Percentiles rank a stretch among this genome's conserved stretches.
These are phyloP conservation scores for Kondoa subrosea DNA, from an alignment of 768 basidiomycete species.

Conservation along the genomic window DNA sequence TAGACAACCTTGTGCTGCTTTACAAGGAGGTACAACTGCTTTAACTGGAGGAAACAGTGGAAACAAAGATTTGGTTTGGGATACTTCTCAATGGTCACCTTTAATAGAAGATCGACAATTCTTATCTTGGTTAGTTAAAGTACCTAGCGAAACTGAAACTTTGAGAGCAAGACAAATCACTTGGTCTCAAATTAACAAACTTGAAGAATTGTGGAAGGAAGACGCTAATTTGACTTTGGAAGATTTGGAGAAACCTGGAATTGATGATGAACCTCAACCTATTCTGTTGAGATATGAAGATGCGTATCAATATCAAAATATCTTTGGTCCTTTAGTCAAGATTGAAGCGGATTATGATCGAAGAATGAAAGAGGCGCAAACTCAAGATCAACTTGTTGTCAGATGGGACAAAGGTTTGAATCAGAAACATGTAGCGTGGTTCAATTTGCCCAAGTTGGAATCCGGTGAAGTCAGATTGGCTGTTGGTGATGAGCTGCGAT, in stretches of 20 bases:
- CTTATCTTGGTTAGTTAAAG: conserved; percentile 97
- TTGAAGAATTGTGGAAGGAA: conserved; percentile 98
- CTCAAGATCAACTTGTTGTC: conserved; percentile 87
- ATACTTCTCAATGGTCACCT: conserved; percentile 90
- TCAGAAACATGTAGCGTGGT: conserved; percentile 99
- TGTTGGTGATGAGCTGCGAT: conserved; percentile 81
- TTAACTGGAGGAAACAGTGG: conserved; percentile 15
- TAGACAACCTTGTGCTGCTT: conserved; percentile 92
- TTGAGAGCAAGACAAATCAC: conserved; percentile 91
- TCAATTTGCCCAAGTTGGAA: conserved; percentile 85
- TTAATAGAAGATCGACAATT: conserved; percentile 97
- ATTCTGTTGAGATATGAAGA: conserved; percentile 80
- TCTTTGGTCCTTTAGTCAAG: conserved; percentile 96
- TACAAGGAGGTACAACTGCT: conserved; percentile 32
- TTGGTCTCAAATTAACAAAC: conserved; percentile 86
- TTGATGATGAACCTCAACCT: conserved; percentile 92
- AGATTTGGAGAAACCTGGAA: conserved; percentile 90
- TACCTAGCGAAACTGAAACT: conserved; percentile 89
- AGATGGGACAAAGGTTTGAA: conserved; percentile 97
- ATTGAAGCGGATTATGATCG: conserved; percentile 99
- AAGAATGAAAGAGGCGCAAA: conserved; percentile 91
- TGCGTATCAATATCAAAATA: conserved; percentile 99
- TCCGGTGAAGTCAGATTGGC: conserved; percentile 93
- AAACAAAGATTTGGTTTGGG: conserved; percentile 97
- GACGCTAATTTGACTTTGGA: conserved; percentile 80